phyloP scores from a whole-genome alignment of 2,329 filamentous ascomycete genomes.

The Pyrenophora tritici-repentis region DNA sequence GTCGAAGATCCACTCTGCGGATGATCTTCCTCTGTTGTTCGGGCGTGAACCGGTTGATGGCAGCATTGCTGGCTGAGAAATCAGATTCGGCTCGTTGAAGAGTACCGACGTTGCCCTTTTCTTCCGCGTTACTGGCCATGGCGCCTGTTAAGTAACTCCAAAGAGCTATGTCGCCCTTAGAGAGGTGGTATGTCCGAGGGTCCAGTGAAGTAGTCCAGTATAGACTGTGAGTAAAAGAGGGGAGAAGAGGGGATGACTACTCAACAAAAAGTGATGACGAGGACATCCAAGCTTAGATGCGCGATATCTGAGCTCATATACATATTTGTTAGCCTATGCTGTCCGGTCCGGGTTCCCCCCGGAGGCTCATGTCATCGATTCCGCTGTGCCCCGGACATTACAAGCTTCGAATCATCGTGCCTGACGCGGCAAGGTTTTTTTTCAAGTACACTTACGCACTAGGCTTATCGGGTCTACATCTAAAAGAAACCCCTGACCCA shows the following conservation, averaged over 20 bases:
- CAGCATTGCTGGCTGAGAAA: constrained; percentile 18
- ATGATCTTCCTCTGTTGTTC: constrained; percentile 32
- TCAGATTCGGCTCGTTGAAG: constrained; percentile 26
- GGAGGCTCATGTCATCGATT: constrained; percentile 10
- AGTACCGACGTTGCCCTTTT: constrained; percentile 23
- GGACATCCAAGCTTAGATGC: background rate
- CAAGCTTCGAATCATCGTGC: constrained; percentile 2
- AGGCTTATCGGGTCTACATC: background rate
- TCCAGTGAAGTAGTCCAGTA: background rate
- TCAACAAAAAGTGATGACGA: background rate
- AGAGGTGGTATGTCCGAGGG: background rate
- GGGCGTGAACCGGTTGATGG: constrained; percentile 26
- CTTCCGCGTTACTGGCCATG: constrained; percentile 26
- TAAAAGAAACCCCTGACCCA: constrained; percentile 1
- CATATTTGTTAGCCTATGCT: background rate
- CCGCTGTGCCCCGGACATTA: constrained; percentile 19
- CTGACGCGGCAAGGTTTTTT: constrained; percentile 1
- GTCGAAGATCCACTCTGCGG: constrained; percentile 43
- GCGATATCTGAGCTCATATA: constrained; percentile 14
- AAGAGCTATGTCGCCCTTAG: background rate
- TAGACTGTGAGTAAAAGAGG: background rate
- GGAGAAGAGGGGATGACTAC: background rate
- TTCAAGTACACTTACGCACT: background rate
- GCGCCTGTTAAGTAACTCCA: background rate
- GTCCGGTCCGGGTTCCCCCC: constrained; percentile 15